These are phyloP conservation scores for Arachis hypogaea DNA, from an alignment of 306 rosid genomes.

Conservation along the genomic window DNA sequence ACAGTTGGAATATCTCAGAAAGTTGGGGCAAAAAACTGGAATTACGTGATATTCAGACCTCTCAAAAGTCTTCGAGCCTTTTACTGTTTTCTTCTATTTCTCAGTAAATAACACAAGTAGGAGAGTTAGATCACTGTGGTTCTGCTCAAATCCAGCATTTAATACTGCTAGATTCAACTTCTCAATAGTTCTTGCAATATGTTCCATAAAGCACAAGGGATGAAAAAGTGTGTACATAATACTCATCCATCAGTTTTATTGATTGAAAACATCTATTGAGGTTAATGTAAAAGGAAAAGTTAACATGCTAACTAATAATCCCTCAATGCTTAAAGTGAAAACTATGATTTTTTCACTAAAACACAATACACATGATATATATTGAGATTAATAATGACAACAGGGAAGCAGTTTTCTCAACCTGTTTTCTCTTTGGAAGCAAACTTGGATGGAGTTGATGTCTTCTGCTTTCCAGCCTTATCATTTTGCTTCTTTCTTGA, in stretches of 20 bases:
- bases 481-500: conserved; percentile 82
- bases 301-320: background rate
- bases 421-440: conserved; percentile 78
- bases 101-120: no score
- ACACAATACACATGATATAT: background rate
- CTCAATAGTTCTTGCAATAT: no score
- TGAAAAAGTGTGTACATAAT: conserved; percentile 10
- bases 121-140: no score
- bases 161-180: no score
- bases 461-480: conserved; percentile 55
- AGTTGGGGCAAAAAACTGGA: no score
- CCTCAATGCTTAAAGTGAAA: conserved; percentile 14
- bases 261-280: background rate
- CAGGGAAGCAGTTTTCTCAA: conserved; percentile 41
- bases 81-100: no score
- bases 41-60: no score
- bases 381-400: conserved; percentile 20
- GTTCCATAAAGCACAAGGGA: conserved; percentile 19
- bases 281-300: conserved; percentile 4
- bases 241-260: conserved; percentile 7
- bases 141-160: no score
- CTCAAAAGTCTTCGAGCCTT: no score
- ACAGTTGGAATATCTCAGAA: no score
- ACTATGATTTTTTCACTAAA: background rate
- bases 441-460: conserved; percentile 54